These are phyloP conservation scores for Talaromyces amestolkiae DNA, from an alignment of 2,329 filamentous ascomycete genomes.

Conservation along the genomic window DNA sequence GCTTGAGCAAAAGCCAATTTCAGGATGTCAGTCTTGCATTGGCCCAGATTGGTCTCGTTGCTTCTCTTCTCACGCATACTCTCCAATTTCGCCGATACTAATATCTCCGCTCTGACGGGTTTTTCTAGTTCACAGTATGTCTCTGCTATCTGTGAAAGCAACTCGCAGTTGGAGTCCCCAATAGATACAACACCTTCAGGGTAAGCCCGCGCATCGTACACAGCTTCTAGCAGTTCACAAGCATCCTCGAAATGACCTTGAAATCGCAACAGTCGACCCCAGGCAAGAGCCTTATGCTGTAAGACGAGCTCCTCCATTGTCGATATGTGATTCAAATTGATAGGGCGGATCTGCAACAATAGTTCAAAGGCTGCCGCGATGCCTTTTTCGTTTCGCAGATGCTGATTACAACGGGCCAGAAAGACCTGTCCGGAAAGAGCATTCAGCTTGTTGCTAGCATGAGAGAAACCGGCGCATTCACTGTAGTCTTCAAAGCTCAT, in stretches of 20 bases:
- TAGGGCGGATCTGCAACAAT: constrained; percentile 1
- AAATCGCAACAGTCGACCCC: constrained; percentile 6
- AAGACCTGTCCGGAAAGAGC: constrained; percentile 7
- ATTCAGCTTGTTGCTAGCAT: constrained; percentile 1
- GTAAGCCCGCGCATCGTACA: constrained; percentile 7
- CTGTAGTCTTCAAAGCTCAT: not conserved
- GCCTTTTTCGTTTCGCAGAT: not conserved
- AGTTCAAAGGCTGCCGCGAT: constrained; percentile 2
- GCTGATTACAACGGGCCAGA: not conserved
- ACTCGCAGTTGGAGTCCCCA: not conserved
- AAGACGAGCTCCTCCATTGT: constrained; percentile 16
- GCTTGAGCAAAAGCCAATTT: constrained; percentile 5
- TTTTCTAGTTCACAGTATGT: constrained; percentile 9
- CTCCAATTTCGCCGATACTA: constrained; percentile 5
- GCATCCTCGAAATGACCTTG: constrained; percentile 14
- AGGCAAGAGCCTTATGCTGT: constrained; percentile 7
- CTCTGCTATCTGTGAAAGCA: constrained; percentile 10
- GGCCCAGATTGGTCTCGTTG: not conserved
- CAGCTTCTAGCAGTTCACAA: constrained; percentile 7
- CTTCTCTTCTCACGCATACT: not conserved
- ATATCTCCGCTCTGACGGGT: not conserved
- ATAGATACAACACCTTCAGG: constrained; percentile 8
- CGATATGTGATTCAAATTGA: constrained; percentile 1
- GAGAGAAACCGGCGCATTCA: not conserved
- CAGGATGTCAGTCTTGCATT: not conserved